Conservation (phyloP, 2,329 filamentous ascomycete species). For the Rutstroemia sp. region DNA sequence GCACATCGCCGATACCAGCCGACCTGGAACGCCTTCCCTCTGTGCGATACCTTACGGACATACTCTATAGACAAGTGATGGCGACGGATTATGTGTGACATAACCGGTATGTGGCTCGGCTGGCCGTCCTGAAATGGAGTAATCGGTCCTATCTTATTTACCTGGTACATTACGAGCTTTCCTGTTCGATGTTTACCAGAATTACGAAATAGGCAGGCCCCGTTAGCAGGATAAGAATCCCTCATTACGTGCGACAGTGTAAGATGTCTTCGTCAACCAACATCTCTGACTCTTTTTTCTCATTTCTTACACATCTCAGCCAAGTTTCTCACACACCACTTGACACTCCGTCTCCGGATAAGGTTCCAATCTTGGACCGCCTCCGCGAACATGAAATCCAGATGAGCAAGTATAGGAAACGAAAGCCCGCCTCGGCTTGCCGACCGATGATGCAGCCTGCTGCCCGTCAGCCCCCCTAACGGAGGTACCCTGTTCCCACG, state of each 20-base stretch:
- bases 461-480: slow-evolving; percentile 3
- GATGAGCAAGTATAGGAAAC: not conserved
- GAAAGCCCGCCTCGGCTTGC: not conserved
- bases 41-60: not conserved
- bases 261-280: not conserved
- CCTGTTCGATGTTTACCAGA: not conserved
- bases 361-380: not conserved
- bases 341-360: not conserved
- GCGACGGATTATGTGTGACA: not conserved
- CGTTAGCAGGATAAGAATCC: not conserved
- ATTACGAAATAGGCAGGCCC: slow-evolving; percentile 2
- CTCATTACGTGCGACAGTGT: slow-evolving; percentile 3
- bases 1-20: not conserved
- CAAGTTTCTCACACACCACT: not conserved
- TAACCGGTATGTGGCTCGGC: not conserved
- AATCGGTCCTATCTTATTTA: slow-evolving; percentile 7
- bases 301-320: not conserved
- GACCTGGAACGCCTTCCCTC: too few species aligned
- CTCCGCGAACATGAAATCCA: not conserved
- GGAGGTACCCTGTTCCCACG: slow-evolving; percentile 7
- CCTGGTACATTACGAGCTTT: not conserved
- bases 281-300: not conserved
- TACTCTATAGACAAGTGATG: not conserved
- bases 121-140: not conserved
- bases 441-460: slow-evolving; percentile 3